These are phyloP conservation scores for Butyriboletus loyo DNA, from an alignment of 768 basidiomycete genomes.

Conservation along the genomic window DNA sequence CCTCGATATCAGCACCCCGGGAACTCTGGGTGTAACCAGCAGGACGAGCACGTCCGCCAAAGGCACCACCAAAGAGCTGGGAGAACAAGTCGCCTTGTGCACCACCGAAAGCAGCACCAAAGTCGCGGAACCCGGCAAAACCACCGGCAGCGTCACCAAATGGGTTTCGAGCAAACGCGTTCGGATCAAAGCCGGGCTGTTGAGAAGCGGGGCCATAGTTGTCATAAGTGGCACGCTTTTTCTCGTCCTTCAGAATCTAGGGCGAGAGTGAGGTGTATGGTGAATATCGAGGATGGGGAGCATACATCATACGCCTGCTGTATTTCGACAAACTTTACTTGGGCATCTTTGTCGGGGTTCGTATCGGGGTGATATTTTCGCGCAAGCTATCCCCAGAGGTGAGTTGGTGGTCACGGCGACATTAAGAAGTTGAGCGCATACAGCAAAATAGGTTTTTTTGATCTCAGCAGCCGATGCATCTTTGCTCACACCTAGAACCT, in stretches of 20 bases:
- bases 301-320: conserved; percentile 95
- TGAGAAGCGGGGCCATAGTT: conserved; percentile 91
- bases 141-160: conserved; percentile 51
- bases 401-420: conserved; percentile 13
- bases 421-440: conserved; percentile 39
- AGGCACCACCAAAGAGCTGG: conserved; percentile 71
- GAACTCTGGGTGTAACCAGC: conserved; percentile 42
- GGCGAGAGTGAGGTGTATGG: conserved; percentile 17
- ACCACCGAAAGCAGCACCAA: conserved; percentile 57
- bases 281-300: conserved; percentile 17
- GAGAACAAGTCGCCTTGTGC: conserved; percentile 74
- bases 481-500: conserved; percentile 82
- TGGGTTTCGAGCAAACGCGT: conserved; percentile 63
- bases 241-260: conserved; percentile 90
- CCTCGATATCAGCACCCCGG: conserved; percentile 82
- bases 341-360: conserved; percentile 86
- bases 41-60: conserved; percentile 47
- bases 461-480: conserved; percentile 86
- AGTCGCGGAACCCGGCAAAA: conserved; percentile 73
- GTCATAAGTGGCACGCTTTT: conserved; percentile 88
- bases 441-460: conserved; percentile 96
- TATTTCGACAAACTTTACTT: conserved; percentile 94
- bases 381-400: conserved; percentile 66
- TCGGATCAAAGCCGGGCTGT: conserved; percentile 91
- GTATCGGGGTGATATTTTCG: conserved; percentile 98